Percentiles rank a stretch among this genome's conserved stretches.
Conservation (phyloP, 1,284 basidiomycete species). For the Moesziomyces parantarcticus region DNA sequence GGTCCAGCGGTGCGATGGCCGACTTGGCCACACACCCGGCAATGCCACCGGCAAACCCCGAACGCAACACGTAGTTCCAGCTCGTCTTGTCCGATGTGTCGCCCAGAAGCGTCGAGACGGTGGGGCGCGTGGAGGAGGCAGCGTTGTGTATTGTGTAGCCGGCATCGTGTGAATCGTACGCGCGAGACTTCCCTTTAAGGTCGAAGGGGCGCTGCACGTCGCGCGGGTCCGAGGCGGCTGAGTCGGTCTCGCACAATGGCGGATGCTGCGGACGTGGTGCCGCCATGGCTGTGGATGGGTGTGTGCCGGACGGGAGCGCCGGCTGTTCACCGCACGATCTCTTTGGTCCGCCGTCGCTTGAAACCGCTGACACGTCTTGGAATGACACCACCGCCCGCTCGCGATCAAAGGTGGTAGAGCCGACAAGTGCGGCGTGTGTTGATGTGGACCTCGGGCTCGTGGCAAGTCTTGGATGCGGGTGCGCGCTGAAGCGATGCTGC, state of each 20-base stretch:
- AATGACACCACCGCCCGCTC: no score
- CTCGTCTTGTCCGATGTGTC: slow-evolving; percentile 72
- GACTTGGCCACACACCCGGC: slow-evolving; percentile 97
- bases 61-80: slow-evolving; percentile 80
- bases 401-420: no score
- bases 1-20: slow-evolving; percentile 92
- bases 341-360: no score
- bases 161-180: slow-evolving; percentile 19
- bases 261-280: slow-evolving; percentile 37
- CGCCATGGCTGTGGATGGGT: slow-evolving; percentile 13
- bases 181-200: slow-evolving; percentile 35
- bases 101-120: slow-evolving; percentile 27
- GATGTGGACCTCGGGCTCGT: no score
- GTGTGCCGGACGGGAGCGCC: neutral
- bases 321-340: no score
- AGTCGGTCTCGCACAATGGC: slow-evolving; percentile 50
- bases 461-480: no score
- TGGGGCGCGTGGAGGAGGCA: neutral
- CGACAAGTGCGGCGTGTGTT: neutral
- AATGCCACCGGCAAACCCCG: slow-evolving; percentile 88
- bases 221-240: slow-evolving; percentile 33
- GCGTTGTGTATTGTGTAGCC: slow-evolving; percentile 22
- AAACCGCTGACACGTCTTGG: no score
- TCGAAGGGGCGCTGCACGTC: slow-evolving; percentile 10
- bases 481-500: no score